phyloP scores from a whole-genome alignment of 2,329 filamentous ascomycete species.

The Trichothecium roseum region DNA sequence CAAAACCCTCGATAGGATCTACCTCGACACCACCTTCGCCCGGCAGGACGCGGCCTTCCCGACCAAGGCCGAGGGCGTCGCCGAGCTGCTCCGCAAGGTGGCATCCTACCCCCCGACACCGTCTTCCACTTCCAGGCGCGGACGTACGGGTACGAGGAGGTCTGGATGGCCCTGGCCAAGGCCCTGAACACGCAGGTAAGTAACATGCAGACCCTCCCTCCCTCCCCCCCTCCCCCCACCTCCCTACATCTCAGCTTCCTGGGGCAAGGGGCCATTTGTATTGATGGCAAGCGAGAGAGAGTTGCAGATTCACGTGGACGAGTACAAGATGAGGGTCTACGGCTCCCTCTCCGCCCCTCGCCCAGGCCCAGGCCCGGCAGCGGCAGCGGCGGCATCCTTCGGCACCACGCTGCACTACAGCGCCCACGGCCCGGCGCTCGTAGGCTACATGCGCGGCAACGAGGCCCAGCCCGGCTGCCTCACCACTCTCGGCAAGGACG shows the following conservation, averaged over 20 bases:
- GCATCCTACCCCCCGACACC: conserved; percentile 59
- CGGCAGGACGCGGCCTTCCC: conserved; percentile 35
- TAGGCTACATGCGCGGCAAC: conserved; percentile 69
- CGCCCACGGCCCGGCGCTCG: conserved; percentile 56
- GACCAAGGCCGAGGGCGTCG: conserved; percentile 63
- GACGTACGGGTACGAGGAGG: conserved; percentile 87
- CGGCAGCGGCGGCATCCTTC: conserved; percentile 26
- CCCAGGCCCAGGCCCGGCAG: too few species aligned
- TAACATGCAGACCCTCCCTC: neutral
- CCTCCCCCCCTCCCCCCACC: too few species aligned
- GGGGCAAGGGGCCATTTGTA: too few species aligned
- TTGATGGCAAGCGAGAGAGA: conserved; percentile 5
- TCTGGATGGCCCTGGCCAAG: conserved; percentile 73
- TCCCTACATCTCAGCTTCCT: too few species aligned
- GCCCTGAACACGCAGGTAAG: conserved; percentile 53
- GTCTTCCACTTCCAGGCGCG: conserved; percentile 78
- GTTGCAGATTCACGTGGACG: conserved; percentile 61
- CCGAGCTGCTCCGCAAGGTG: conserved; percentile 62
- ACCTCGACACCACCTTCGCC: conserved; percentile 85
- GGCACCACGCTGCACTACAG: conserved; percentile 30
- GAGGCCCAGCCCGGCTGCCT: conserved; percentile 58
- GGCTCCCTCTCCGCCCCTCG: conserved; percentile 18
- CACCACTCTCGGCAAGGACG: conserved; percentile 45
- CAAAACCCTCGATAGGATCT: conserved; percentile 67
- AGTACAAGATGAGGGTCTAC: conserved; percentile 70